phyloP scores from a whole-genome alignment of 306 rosid genomes.

The Glycine soja region DNA sequence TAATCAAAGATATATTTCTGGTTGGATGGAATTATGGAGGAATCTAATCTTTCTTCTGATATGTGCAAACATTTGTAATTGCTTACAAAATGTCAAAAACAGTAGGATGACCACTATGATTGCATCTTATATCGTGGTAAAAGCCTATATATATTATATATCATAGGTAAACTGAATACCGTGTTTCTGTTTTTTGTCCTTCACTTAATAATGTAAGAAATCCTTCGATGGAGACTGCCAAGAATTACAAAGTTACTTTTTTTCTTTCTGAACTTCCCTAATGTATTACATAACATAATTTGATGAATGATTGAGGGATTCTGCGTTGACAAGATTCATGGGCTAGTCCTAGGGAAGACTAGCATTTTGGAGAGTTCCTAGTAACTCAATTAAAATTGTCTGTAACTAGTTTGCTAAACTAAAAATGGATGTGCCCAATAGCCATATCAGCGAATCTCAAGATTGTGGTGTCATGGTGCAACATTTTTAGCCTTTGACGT shows the following conservation, averaged over 20 bases:
- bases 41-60: slow-evolving; percentile 26
- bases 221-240: slow-evolving; percentile 23
- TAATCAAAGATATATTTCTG: slow-evolving; percentile 28
- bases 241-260: slow-evolving; percentile 10
- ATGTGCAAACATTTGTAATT: slow-evolving; percentile 14
- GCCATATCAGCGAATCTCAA: slow-evolving; percentile 11
- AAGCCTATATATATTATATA: background rate
- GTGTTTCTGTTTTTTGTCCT: slow-evolving; percentile 23
- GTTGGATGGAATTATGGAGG: slow-evolving; percentile 42
- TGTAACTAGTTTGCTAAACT: background rate
- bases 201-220: slow-evolving; percentile 11
- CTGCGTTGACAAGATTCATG: slow-evolving; percentile 7
- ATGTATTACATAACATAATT: background rate
- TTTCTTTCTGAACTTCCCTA: slow-evolving; percentile 36
- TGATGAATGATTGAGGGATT: slow-evolving; percentile 22
- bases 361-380: background rate
- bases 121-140: background rate
- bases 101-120: slow-evolving; percentile 27
- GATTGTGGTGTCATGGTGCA: background rate
- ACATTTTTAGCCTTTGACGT: background rate
- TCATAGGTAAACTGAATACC: slow-evolving; percentile 42
- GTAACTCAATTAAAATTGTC: slow-evolving; percentile 9
- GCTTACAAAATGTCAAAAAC: slow-evolving; percentile 7
- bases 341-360: background rate
- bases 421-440: slow-evolving; percentile 12